Conservation (phyloP, 2,329 filamentous ascomycete genomes). For the Diaporthe australafricana region DNA sequence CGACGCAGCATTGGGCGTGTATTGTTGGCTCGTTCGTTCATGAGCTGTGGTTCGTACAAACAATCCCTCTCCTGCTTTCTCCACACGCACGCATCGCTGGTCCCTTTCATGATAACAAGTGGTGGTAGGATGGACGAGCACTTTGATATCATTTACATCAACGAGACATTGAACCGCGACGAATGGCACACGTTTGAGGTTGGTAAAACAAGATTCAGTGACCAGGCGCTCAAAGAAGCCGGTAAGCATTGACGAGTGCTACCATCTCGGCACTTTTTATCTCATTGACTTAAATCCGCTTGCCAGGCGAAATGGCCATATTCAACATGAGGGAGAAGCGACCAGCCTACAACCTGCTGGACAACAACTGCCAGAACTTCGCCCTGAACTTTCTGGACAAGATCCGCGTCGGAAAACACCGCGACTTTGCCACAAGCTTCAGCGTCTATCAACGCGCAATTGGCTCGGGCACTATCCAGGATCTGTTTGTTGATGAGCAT, state of each 20-base stretch:
- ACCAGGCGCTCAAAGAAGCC: constrained; percentile 62
- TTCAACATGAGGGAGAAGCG: constrained; percentile 60
- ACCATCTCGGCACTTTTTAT: neutral
- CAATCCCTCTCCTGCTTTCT: neutral
- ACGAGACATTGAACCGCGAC: constrained; percentile 56
- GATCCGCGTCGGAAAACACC: constrained; percentile 62
- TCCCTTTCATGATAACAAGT: neutral
- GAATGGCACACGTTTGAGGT: constrained; percentile 65
- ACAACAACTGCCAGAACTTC: constrained; percentile 71
- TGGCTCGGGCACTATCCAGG: constrained; percentile 61
- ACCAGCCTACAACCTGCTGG: constrained; percentile 68
- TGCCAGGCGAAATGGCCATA: constrained; percentile 63
- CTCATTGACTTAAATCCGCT: neutral
- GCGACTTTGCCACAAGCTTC: constrained; percentile 64
- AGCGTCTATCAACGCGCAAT: constrained; percentile 64
- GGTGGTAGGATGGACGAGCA: constrained; percentile 56
- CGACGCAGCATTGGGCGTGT: constrained; percentile 71
- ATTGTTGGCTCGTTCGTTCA: constrained; percentile 67
- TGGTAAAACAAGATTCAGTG: constrained; percentile 65
- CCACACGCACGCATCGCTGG: neutral
- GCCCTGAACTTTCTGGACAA: constrained; percentile 64
- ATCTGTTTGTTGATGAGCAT: constrained; percentile 58
- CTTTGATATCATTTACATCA: constrained; percentile 68
- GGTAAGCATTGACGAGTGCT: constrained; percentile 50
- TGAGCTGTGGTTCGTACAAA: constrained; percentile 58